Percentiles rank a stretch among this genome's conserved stretches.
Evolutionary conservation across 495 filamentous ascomycete species (phyloP).

Genomic region (Daldinia vernicosa): DNA sequence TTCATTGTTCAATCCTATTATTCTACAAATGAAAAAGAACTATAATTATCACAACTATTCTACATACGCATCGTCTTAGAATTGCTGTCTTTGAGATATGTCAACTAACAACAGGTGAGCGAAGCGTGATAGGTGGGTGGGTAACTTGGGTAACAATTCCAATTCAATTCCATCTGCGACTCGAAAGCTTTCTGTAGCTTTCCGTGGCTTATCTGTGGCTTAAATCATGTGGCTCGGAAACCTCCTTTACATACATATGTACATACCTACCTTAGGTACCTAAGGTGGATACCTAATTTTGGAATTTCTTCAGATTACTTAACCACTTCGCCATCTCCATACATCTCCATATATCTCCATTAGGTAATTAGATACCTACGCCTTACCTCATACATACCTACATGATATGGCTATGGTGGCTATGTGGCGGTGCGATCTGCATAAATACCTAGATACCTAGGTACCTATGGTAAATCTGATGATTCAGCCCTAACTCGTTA

Average conservation of each 20-base stretch:
- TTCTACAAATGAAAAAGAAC: background rate
- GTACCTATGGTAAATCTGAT: too few species aligned
- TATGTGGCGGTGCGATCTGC: background rate
- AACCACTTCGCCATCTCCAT: background rate
- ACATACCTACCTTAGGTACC: too few species aligned
- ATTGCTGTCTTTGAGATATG: background rate
- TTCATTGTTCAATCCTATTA: background rate
- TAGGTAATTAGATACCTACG: background rate
- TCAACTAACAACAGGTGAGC: background rate
- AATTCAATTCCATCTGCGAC: background rate
- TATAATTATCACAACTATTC: slow-evolving; percentile 4
- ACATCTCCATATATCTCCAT: too few species aligned
- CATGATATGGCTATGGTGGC: slow-evolving; percentile 10
- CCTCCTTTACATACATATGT: too few species aligned
- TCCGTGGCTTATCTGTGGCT: slow-evolving; percentile 1
- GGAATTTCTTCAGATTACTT: slow-evolving; percentile 10
- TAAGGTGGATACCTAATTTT: too few species aligned
- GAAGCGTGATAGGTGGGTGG: background rate
- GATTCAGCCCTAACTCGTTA: slow-evolving; percentile 40
- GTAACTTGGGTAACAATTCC: background rate
- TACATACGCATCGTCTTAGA: slow-evolving; percentile 5
- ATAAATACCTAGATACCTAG: background rate
- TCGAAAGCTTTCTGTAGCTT: background rate
- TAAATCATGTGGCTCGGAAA: slow-evolving; percentile 1
- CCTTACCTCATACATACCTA: background rate